Evolutionary conservation across 352 stramenopile species (phyloP).

Genomic region (Phytopythium ostracodes): DNA sequence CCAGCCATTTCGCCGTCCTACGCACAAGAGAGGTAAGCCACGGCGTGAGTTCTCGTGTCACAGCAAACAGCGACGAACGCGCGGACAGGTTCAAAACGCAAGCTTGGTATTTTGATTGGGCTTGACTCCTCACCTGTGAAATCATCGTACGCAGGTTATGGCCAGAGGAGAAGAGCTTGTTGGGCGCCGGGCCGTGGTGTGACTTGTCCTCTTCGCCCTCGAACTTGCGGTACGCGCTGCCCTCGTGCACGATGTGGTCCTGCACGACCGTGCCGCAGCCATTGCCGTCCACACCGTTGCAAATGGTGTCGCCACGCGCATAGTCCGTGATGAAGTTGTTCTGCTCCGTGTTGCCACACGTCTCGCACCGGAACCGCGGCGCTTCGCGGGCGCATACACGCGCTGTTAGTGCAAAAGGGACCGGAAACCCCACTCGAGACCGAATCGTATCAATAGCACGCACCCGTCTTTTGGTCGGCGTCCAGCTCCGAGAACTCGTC

Average conservation of each 20-base stretch:
- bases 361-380: constrained; percentile 80
- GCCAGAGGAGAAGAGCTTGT: constrained; percentile 93
- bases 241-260: constrained; percentile 96
- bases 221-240: constrained; percentile 95
- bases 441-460: too few relatives aligned
- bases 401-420: not conserved
- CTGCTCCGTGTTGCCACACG: constrained; percentile 85
- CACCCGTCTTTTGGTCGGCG: constrained; percentile 82
- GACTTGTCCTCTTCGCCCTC: constrained; percentile 96
- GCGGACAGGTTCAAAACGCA: not conserved
- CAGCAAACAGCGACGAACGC: not conserved
- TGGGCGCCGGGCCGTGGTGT: constrained; percentile 93
- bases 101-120: not conserved
- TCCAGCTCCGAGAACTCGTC: constrained; percentile 87
- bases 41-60: not conserved
- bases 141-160: constrained; percentile 96
- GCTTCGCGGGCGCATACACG: constrained; percentile 21
- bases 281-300: constrained; percentile 82
- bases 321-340: constrained; percentile 91
- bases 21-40: not conserved
- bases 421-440: too few relatives aligned
- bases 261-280: constrained; percentile 93
- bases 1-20: constrained; percentile 86
- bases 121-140: constrained; percentile 52
- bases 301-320: constrained; percentile 83